Evolutionary conservation across 1,284 basidiomycete species (phyloP), one percentile per base, ranked within the genome.

Genomic region (Ustilago crameri): DNA sequence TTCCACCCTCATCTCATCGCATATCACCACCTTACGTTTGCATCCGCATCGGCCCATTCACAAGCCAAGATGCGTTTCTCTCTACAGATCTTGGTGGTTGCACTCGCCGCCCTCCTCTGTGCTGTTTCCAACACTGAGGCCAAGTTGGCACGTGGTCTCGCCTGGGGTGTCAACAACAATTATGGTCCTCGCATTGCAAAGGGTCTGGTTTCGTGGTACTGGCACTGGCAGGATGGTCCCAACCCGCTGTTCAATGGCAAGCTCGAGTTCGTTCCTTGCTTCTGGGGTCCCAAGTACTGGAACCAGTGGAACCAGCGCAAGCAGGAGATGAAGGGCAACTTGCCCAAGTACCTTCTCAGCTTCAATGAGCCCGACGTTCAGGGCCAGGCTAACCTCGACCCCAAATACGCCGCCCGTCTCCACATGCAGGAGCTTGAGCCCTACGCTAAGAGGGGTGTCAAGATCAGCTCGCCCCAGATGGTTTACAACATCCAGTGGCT

Each of bases 381-480:
- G 12, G 60, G 70, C 26, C 80, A 82, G 63, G 48, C 80, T 44
- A 76, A 76, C 65, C 56, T 81, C 44, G 30, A 38, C 44, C 75
- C 78, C 51, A 57, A 70, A 52, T 49, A 70, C 45, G 81, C 81
- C 17, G 81, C 77, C 45, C 48, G 42, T 23, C 60, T 72, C 14
- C 80, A 73, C 56, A 76, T 78, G 65, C 46, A 74, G 47, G 75
- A 81, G 65, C 68, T 82, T 42, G 65, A 75, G 37, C 81, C 79
- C 14, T 80, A 72, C 48, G 78, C 77, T 38, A 54, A 52, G 27
- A 74, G 76, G 59, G 81, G 81, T 26, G 70, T 79, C 54, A 76
- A 79, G 55, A 64, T 82, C 65, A 73, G 67, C 55, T 69, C 76
- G 37, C 80, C 81, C 8, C 80, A 82, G 64, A 80, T 82, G 66